Conservation (phyloP, 495 filamentous ascomycete species). For the Xylaria grammica region DNA sequence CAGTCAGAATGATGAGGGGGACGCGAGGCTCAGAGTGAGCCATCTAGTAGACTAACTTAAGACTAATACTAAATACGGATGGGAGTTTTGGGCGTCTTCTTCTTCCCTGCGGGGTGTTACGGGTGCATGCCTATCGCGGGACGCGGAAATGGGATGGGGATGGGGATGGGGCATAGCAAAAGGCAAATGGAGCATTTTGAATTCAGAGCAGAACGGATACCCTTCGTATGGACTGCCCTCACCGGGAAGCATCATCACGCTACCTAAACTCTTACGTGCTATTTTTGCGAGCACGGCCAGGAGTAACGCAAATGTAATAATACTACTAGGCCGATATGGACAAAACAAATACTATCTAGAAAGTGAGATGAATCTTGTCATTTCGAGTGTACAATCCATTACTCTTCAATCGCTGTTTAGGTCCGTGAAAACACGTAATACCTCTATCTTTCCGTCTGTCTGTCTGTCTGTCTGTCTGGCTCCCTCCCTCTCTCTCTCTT, state of each 20-base stretch:
- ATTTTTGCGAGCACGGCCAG: not conserved
- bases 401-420: too few relatives aligned
- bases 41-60: slow-evolving; percentile 22
- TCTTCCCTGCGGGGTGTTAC: not conserved
- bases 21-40: slow-evolving; percentile 22
- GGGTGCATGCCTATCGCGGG: too few relatives aligned
- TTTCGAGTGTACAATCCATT: not conserved
- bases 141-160: slow-evolving; percentile 6
- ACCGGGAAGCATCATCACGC: not conserved
- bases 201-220: slow-evolving; percentile 11
- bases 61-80: not conserved
- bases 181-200: slow-evolving; percentile 3
- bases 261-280: not conserved
- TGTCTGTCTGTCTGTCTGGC: too few relatives aligned
- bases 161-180: slow-evolving; percentile 1
- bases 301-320: not conserved
- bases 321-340: too few relatives aligned
- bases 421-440: not conserved
- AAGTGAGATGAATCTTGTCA: not conserved
- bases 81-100: slow-evolving; percentile 16
- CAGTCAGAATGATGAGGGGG: slow-evolving; percentile 20
- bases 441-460: not conserved
- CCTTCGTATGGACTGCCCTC: not conserved
- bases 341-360: not conserved
- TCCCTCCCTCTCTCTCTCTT: not conserved